Percentiles rank a stretch among this genome's conserved stretches.
phyloP scores from a whole-genome alignment of 306 rosid genomes.

The Potentilla sterilis region DNA sequence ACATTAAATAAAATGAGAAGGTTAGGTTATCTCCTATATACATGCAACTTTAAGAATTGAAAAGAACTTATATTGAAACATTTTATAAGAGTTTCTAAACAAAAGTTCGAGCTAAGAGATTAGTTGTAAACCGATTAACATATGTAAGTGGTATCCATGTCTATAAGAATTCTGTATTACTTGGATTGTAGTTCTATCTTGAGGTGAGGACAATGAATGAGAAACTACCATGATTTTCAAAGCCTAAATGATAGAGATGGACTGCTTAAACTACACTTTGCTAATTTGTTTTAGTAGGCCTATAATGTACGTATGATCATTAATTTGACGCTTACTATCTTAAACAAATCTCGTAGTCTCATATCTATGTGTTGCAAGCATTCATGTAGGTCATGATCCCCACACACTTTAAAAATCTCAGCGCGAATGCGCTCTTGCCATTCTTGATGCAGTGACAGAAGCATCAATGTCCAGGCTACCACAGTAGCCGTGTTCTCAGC shows the following conservation, averaged over 20 bases:
- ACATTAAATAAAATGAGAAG: not conserved
- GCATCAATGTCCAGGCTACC: conserved; percentile 22
- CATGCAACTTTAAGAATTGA: no score
- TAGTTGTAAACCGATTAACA: not conserved
- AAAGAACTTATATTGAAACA: not conserved
- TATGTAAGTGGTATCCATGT: not conserved
- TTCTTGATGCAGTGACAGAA: conserved; percentile 16
- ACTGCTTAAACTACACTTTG: not conserved
- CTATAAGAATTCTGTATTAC: not conserved
- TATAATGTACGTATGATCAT: not conserved
- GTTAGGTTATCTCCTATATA: no score
- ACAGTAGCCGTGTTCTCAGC: conserved; percentile 17
- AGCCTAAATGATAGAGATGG: not conserved
- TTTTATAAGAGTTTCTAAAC: not conserved
- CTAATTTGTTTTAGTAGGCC: not conserved
- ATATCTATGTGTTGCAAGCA: conserved; percentile 5
- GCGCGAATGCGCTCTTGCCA: conserved; percentile 20
- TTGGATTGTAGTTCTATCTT: not conserved
- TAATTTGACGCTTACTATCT: no score
- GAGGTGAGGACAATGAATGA: not conserved
- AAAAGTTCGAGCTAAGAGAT: not conserved
- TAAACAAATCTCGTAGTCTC: no score
- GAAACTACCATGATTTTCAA: not conserved
- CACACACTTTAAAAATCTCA: conserved; percentile 10
- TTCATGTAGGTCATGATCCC: conserved; percentile 7